Conservation (phyloP, 1,284 basidiomycete species). For the Fomes fomentarius region DNA sequence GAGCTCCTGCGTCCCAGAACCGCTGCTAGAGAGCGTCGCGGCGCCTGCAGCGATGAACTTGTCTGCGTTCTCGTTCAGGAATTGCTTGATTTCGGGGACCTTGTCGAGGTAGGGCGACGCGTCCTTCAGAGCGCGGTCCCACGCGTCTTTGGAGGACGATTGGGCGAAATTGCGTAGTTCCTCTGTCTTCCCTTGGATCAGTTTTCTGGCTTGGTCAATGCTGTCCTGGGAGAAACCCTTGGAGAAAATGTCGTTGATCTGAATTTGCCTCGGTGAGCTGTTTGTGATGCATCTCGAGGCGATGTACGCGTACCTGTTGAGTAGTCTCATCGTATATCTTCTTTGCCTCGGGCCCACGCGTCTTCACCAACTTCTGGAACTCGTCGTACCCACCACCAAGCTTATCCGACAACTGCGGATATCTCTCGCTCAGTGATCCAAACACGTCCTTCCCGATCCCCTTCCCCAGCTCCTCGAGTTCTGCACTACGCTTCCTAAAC, state of each 20-base stretch:
- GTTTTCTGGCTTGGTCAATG: conserved; percentile 28
- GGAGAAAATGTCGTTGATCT: conserved; percentile 33
- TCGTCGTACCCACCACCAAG: conserved; percentile 38
- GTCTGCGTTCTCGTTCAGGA: conserved; percentile 29
- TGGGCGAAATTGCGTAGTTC: conserved; percentile 33
- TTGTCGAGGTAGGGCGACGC: conserved; percentile 36
- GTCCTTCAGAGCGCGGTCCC: conserved; percentile 34
- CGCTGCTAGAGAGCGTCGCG: conserved; percentile 17
- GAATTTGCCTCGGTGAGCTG: neutral
- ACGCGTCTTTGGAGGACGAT: conserved; percentile 32
- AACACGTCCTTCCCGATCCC: conserved; percentile 36
- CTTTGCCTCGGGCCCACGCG: conserved; percentile 41
- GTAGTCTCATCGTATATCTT: conserved; percentile 37
- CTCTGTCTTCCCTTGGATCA: conserved; percentile 33
- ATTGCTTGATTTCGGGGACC: conserved; percentile 33
- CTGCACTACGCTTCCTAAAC: conserved; percentile 28
- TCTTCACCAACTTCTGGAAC: conserved; percentile 36
- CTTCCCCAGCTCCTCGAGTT: conserved; percentile 36
- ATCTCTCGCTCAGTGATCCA: conserved; percentile 32
- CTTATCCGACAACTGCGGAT: conserved; percentile 38
- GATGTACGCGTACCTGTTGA: conserved; percentile 28
- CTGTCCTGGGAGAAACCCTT: conserved; percentile 33
- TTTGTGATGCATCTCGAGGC: neutral
- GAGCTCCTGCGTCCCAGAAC: conserved; percentile 32
- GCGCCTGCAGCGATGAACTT: conserved; percentile 29